These are phyloP conservation scores for Sporisorium scitamineum DNA, from an alignment of 1,284 basidiomycete genomes.

Conservation along the genomic window DNA sequence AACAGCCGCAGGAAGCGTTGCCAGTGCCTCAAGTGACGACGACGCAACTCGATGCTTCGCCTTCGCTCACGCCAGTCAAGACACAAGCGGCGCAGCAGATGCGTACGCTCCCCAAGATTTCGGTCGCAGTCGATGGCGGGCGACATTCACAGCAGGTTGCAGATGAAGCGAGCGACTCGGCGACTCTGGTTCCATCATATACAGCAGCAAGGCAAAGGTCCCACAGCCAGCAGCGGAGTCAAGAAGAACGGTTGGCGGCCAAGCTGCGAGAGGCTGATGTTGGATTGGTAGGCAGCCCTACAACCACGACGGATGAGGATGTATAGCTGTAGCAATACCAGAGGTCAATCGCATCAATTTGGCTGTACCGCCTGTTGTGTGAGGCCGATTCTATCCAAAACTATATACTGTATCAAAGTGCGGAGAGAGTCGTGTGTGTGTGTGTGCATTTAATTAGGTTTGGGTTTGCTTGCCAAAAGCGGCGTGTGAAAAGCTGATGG, in stretches of 20 bases:
- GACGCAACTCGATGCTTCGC: slow-evolving; percentile 14
- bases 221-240: slow-evolving; percentile 26
- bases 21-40: neutral
- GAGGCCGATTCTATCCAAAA: neutral
- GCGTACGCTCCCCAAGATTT: slow-evolving; percentile 35
- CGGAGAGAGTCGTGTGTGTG: neutral
- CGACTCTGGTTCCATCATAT: slow-evolving; percentile 5
- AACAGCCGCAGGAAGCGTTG: neutral
- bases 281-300: slow-evolving; percentile 52
- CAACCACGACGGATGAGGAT: slow-evolving; percentile 33
- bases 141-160: neutral
- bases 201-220: slow-evolving; percentile 8
- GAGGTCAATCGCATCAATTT: neutral
- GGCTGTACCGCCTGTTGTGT: neutral
- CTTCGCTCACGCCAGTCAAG: slow-evolving; percentile 4
- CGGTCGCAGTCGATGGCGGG: slow-evolving; percentile 19
- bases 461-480: neutral
- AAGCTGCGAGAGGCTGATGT: slow-evolving; percentile 56
- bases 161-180: neutral
- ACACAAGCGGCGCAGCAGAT: slow-evolving; percentile 4
- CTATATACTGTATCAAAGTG: neutral
- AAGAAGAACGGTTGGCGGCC: slow-evolving; percentile 45
- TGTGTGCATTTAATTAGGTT: neutral
- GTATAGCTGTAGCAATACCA: slow-evolving; percentile 2
- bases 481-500: slow-evolving; percentile 38